Conservation (phyloP, 345 rosid genomes). For the Turnera subulata region DNA sequence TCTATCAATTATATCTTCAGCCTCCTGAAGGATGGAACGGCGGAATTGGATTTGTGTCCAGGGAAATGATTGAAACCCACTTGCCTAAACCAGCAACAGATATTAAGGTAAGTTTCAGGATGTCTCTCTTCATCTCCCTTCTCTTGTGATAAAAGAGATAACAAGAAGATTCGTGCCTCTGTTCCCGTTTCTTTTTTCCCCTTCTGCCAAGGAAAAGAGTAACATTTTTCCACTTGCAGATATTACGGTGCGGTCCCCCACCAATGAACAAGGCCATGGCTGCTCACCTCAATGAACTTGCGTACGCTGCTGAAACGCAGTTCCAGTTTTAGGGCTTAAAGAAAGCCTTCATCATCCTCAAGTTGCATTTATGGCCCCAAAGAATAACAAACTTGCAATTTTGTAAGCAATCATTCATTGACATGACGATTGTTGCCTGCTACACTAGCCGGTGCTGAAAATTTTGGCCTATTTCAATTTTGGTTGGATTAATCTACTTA, state of each 20-base stretch:
- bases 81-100: constrained; percentile 17
- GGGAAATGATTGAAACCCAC: constrained; percentile 11
- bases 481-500: no score
- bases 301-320: constrained; percentile 74
- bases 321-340: constrained; percentile 52
- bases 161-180: background rate
- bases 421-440: no score
- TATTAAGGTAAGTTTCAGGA: constrained; percentile 12
- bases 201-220: background rate
- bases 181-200: background rate
- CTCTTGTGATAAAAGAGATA: no score
- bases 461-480: no score
- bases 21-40: constrained; percentile 19
- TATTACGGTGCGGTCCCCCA: constrained; percentile 92
- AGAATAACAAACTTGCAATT: no score
- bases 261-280: constrained; percentile 99
- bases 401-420: no score
- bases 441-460: no score
- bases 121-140: no score
- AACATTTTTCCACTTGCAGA: constrained; percentile 37
- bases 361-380: no score
- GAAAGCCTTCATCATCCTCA: no score
- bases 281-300: constrained; percentile 74
- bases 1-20: constrained; percentile 14
- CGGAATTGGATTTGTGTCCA: constrained; percentile 13